Base-by-base conservation (phyloP, 495 filamentous ascomycete species). In the Penicillium atrosanguineum region DNA sequence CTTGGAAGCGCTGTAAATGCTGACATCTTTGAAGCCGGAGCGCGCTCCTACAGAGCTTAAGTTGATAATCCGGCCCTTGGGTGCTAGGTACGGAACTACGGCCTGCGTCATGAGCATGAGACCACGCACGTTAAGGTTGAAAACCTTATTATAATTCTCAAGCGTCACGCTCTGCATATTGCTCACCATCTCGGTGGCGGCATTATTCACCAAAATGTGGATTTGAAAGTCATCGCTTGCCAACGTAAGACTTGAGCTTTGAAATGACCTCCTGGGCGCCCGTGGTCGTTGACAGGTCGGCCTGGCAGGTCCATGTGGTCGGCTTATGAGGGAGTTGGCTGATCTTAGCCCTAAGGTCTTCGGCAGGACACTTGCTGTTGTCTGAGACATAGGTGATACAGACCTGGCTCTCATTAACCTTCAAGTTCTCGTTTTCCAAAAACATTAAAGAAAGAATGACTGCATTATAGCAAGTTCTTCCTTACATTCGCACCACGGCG, bases 91-190 rank as follows among this genome's bases (percentile, higher is more conserved):
- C 0, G 82, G 82, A 47, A 77, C 46, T 1, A 76, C 79, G 11
- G 83, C 81, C 66, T 85, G 79, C 31, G 81, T 72, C 14, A 89
- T 72, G 0, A 90, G 73, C 21, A 87, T 65, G 1, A 85, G 83
- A 0, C 83, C 87, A 0, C 83, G 81, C 6, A 88, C 84, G 68
- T 90, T 90, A 61, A 46, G 45, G 14, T 53, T 19, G 25, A 56
- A 56, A 23, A 56, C 16, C 2, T 14, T 42, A n/a, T 53, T 39
- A 19, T 46, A 61, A 20, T 56, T 60, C 46, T 57, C 65, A 51
- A 66, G 47, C 5, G 25, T 34, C 8, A 42, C 1, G 14, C n/a
- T 40, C 36, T 37, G 18, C 5, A 46, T 11, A 40, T 36, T 14
- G 9, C 20, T 20, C 15, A 34, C 26, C 5, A 21, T 15, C 23